Conservation (phyloP, 768 basidiomycete genomes). For the Chiua virens region DNA sequence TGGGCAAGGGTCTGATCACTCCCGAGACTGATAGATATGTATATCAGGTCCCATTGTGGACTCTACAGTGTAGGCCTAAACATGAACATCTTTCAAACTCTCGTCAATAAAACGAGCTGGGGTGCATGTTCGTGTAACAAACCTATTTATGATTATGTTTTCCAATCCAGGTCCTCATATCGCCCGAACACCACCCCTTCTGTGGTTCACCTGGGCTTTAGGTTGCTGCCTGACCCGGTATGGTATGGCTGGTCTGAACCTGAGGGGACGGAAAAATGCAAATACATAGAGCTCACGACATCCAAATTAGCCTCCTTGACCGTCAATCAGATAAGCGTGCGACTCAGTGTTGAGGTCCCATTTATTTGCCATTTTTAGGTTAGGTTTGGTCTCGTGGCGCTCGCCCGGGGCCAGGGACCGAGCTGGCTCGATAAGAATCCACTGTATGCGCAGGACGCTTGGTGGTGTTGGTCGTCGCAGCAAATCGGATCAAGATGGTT, state of each 20-base stretch:
- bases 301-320: not conserved
- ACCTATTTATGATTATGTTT: conserved; percentile 1
- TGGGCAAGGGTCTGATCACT: conserved; percentile 1
- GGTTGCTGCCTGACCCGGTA: not conserved
- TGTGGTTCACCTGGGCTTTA: not conserved
- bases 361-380: not conserved
- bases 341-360: not conserved
- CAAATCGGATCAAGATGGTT: not conserved
- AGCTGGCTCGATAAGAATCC: conserved; percentile 9
- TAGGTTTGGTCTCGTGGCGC: not conserved
- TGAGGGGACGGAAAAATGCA: not conserved
- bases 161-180: not conserved
- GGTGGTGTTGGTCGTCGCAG: not conserved
- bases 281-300: not conserved
- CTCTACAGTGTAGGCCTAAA: not conserved
- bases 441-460: not conserved
- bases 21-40: conserved; percentile 4
- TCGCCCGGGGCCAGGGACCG: not conserved
- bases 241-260: not conserved
- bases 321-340: not conserved
- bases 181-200: not conserved
- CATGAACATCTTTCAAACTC: not conserved
- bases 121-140: not conserved
- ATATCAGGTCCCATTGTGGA: not conserved
- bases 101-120: conserved; percentile 6